phyloP scores from a whole-genome alignment of 164 flowering plant species.

The Tetracentron sinense region DNA sequence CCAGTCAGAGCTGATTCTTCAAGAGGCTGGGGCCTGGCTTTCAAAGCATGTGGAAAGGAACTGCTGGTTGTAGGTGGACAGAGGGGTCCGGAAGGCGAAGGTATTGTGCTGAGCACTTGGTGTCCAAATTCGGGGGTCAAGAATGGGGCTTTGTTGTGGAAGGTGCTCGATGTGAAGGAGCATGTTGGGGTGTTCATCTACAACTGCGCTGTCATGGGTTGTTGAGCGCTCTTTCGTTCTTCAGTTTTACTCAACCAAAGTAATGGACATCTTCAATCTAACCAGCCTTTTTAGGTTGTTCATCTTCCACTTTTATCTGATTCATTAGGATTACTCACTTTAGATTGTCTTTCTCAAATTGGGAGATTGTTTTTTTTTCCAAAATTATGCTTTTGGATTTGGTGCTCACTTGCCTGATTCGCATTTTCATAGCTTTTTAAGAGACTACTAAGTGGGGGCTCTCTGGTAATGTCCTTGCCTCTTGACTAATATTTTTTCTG shows the following conservation, averaged over 20 bases:
- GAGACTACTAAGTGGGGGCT: neutral
- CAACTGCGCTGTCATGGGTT: slow-evolving; percentile 4
- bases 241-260: neutral
- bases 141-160: neutral
- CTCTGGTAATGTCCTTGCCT: neutral
- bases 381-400: neutral
- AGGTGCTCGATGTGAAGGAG: slow-evolving; percentile 6
- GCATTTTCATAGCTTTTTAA: neutral
- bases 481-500: neutral
- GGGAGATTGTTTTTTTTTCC: neutral
- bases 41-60: slow-evolving; percentile 5
- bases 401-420: neutral
- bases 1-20: slow-evolving; percentile 7
- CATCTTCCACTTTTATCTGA: neutral
- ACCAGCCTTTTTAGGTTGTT: neutral
- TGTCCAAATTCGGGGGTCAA: neutral
- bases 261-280: slow-evolving; percentile 1
- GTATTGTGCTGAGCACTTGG: neutral
- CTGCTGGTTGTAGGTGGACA: slow-evolving; percentile 8
- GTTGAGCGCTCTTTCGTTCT: slow-evolving; percentile 1
- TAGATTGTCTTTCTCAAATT: neutral
- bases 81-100: slow-evolving; percentile 6
- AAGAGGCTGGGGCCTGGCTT: slow-evolving; percentile 10
- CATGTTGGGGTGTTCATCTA: slow-evolving; percentile 2
- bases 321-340: neutral